Base-by-base conservation (phyloP, 768 basidiomycete species). In the Pleurotus pulmonarius region DNA sequence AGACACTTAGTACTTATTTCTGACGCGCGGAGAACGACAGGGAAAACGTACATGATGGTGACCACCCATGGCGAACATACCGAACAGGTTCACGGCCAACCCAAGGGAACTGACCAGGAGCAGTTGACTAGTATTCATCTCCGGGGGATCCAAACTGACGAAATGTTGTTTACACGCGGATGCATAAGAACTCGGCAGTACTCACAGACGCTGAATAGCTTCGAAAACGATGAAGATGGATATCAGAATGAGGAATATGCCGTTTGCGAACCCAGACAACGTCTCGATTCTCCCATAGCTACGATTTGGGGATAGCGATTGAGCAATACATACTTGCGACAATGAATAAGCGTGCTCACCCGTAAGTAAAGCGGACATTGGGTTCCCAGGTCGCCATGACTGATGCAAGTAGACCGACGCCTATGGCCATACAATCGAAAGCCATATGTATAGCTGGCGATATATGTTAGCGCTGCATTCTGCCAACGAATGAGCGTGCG, bases 191-290 rank as follows among this genome's bases (percentile, higher is more conserved):
- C 52, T 16, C 8, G 12, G 37, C 46, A 18, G 20, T 16, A 70
- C 81, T 65, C 65, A 96, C 92, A 99, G 80, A 61, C 97, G 81
- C 71, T 98, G 94, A 41, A 98, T 85, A 2, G 95, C 97, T 73
- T 99, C 97, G 59, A 99, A 98, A 38, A 98, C 88, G 67, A 99
- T 99, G 69, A 98, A 99, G 59, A 98, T 86, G 2, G 95, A 98
- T 56, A 98, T 97, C 48, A 96, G 73, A 59, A 96, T 87, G 3
- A 94, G 75, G 68, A 96, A 96, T 58, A 97, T 88, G 20, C 96
- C 97, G 65, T 99, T 99, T 1, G 97, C 94, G 66, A 99, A 99
- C 11, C 97, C 97, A 8, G 96, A 98, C 24, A 99, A 71, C 1
- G 97, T 98, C 71, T 99, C 97, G 22, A 99, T 94, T 25, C 97